Evolutionary conservation across 768 basidiomycete species (phyloP), one percentile per base, ranked within the genome.

Genomic region (Hirschioporus abietinus): DNA sequence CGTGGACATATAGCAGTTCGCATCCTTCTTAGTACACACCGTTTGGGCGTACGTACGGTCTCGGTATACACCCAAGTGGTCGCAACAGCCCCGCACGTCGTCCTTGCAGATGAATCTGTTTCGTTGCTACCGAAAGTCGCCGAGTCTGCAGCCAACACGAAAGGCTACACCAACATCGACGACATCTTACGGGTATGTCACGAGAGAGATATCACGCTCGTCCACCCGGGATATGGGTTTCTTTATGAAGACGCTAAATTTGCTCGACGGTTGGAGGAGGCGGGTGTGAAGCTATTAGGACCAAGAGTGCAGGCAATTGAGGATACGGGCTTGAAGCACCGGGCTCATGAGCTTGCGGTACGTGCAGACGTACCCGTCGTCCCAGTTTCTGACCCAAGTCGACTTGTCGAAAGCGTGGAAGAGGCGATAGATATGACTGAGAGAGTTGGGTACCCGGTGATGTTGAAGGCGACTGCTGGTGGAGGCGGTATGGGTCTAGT

Each of bases 1-100:
- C 85, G 88, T 26, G 89, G 89, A 58, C 89, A 91, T 73, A 90
- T 91, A 64, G 88, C 88, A 9, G 78, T 86, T 17, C 84, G 89
- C 9, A 82, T 90, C 69, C 76, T 90, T 26, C 82, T 80, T 63
- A 85, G 87, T 0, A 86, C 86, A 1, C 80, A 80, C 62, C 74
- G 74, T 27, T 79, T 88, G 2, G 83, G 80, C 0, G 71, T 91
- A 26, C 73, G 70, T 2, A 88, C 86, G 0, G 30, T 30, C 30
- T 30, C 30, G 30, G 30, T 30, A 30, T 30, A 30, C 30, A 30
- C 30, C 30, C 30, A 30, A 30, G 30, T 30, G 8, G 30, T 3
- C 30, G 30, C 30, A 30, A 30, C 30, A 30, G 30, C 30, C 5
- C 42, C 42, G 0, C 88, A 90, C 70, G 88, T 88, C 35, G 73